A percentile compares a stretch with the other conserved stretches of the same genome.
Conservation (phyloP, 371 early-diverging fungal species). For the Lichtheimia ornata region DNA sequence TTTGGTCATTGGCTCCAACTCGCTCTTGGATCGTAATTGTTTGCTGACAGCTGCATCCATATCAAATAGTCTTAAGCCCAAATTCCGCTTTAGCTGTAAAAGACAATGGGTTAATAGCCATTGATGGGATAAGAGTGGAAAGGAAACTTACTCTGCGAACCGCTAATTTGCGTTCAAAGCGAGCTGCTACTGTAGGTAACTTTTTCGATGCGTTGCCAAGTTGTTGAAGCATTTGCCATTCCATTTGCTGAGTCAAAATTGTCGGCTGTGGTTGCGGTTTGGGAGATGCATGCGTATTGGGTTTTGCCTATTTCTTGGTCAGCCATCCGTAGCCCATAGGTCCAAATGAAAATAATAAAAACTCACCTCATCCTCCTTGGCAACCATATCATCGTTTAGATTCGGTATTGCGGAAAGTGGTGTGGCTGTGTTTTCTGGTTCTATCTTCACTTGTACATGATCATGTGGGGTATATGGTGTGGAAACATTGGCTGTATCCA, state of each 20-base stretch:
- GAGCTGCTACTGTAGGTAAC: conserved; percentile 50
- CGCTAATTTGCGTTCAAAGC: conserved; percentile 69
- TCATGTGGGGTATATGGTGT: too few species aligned
- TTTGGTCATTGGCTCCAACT: conserved; percentile 36
- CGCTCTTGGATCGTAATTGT: conserved; percentile 32
- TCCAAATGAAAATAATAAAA: too few species aligned
- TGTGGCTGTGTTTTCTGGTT: too few species aligned
- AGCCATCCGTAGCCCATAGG: too few species aligned
- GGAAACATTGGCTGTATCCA: too few species aligned
- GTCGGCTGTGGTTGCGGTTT: not conserved
- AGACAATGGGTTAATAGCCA: not conserved
- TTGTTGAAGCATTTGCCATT: conserved; percentile 61
- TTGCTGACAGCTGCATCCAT: conserved; percentile 54
- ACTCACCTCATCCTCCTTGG: too few species aligned
- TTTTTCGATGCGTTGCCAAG: conserved; percentile 52
- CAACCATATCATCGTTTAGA: too few species aligned
- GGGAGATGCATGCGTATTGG: too few species aligned
- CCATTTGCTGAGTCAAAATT: conserved; percentile 45
- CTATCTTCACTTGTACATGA: too few species aligned
- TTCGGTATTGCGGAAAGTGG: too few species aligned
- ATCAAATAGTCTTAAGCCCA: conserved; percentile 66
- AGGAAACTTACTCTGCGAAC: conserved; percentile 47
- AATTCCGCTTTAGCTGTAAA: conserved; percentile 53
- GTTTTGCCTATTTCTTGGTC: too few species aligned
- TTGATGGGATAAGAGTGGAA: not conserved